These are phyloP conservation scores for Tinospora cordifolia DNA, from an alignment of 164 flowering plant species.

Conservation along the genomic window DNA sequence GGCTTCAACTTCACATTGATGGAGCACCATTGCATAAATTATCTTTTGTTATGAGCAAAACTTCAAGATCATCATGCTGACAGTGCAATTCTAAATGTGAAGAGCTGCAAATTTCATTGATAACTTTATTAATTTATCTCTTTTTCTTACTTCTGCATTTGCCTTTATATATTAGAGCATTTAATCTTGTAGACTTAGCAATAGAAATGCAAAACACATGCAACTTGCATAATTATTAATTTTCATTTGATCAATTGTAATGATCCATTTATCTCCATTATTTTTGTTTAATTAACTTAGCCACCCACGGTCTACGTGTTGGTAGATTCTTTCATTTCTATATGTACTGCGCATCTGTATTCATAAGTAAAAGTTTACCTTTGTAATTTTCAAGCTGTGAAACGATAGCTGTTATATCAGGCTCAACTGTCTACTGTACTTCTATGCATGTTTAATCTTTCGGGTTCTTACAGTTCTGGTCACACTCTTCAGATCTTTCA, in stretches of 20 bases:
- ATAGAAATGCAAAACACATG: not conserved
- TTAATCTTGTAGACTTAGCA: too few relatives aligned
- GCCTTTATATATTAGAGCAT: too few relatives aligned
- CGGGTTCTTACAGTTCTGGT: not conserved
- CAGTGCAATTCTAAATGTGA: too few relatives aligned
- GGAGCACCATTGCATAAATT: too few relatives aligned
- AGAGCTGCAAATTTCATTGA: too few relatives aligned
- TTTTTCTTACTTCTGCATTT: too few relatives aligned
- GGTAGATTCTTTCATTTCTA: not conserved
- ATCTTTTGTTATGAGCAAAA: too few relatives aligned
- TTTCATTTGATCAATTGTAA: not conserved
- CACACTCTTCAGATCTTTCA: slow-evolving; percentile 19
- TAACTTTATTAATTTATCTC: too few relatives aligned
- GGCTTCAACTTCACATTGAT: too few relatives aligned
- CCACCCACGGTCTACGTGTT: not conserved
- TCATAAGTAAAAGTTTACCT: not conserved
- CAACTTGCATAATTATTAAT: not conserved
- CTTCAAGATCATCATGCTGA: too few relatives aligned
- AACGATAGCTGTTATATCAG: not conserved
- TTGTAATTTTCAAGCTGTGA: not conserved
- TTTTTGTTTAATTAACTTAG: not conserved
- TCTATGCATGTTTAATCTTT: not conserved
- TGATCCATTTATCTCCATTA: not conserved
- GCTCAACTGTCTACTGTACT: not conserved
- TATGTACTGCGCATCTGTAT: not conserved